These are phyloP conservation scores for Amyloporia xantha DNA, from an alignment of 768 basidiomycete species.

Conservation along the genomic window DNA sequence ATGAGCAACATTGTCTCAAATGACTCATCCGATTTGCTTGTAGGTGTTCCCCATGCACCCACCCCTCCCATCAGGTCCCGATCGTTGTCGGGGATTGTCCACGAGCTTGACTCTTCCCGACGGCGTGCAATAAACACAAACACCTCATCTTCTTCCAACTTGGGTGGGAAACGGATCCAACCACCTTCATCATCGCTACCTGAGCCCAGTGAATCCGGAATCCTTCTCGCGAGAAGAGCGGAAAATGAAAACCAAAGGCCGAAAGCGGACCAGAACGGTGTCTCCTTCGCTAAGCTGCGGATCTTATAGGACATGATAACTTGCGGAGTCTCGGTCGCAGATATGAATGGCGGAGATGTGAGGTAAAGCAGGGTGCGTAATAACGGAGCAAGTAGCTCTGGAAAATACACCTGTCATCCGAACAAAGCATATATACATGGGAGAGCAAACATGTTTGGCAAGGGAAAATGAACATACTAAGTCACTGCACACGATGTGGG, in stretches of 20 bases:
- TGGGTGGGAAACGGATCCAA: conserved; percentile 20
- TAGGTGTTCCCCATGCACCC: conserved; percentile 38
- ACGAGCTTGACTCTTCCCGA: conserved; percentile 47
- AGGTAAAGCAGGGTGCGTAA: conserved; percentile 69
- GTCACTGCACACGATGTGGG: conserved; percentile 80
- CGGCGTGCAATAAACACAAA: conserved; percentile 62
- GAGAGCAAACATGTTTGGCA: background rate
- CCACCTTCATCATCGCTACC: background rate
- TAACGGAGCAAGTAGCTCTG: conserved; percentile 71
- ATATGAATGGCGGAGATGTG: conserved; percentile 44
- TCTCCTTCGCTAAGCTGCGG: conserved; percentile 66
- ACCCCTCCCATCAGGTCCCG: conserved; percentile 50
- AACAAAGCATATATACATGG: background rate
- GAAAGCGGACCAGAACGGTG: conserved; percentile 73
- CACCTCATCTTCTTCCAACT: conserved; percentile 24
- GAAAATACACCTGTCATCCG: conserved; percentile 87
- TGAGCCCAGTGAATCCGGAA: background rate
- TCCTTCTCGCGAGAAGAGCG: conserved; percentile 35
- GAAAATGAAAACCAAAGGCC: conserved; percentile 69
- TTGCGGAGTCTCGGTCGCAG: conserved; percentile 19
- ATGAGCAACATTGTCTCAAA: conserved; percentile 62
- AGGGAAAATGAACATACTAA: conserved; percentile 45
- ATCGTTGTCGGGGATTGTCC: conserved; percentile 49
- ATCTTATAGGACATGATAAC: conserved; percentile 70
- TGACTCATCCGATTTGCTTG: conserved; percentile 54